Percentiles rank a stretch among this genome's conserved stretches.
These are phyloP conservation scores for Penicillium sp. DNA, from an alignment of 2,329 filamentous ascomycete species.

Conservation along the genomic window DNA sequence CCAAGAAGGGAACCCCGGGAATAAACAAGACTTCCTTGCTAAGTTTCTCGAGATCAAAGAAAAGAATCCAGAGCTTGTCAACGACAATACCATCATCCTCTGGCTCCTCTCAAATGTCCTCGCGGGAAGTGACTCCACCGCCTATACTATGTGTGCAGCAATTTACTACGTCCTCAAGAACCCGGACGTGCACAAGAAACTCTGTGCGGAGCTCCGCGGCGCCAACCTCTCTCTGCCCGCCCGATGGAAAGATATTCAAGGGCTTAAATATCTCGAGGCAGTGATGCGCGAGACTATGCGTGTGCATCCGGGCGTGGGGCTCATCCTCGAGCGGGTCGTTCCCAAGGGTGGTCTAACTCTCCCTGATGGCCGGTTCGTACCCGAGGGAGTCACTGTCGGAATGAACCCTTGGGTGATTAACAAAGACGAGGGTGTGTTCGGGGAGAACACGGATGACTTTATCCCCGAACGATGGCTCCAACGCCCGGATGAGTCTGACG, in stretches of 20 bases:
- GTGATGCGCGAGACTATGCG: constrained; percentile 57
- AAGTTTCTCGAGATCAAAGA: constrained; percentile 21
- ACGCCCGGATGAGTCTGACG: constrained; percentile 13
- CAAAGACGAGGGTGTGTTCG: constrained; percentile 68
- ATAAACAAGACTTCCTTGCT: constrained; percentile 12
- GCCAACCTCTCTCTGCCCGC: constrained; percentile 22
- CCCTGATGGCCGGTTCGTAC: constrained; percentile 28
- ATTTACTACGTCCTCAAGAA: constrained; percentile 39
- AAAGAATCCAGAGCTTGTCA: constrained; percentile 17
- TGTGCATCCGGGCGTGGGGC: constrained; percentile 52
- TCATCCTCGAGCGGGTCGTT: constrained; percentile 47
- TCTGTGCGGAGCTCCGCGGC: constrained; percentile 31
- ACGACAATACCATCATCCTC: constrained; percentile 17
- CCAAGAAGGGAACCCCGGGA: constrained; percentile 1
- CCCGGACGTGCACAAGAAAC: constrained; percentile 26
- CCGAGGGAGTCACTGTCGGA: constrained; percentile 43
- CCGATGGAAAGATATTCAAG: constrained; percentile 26
- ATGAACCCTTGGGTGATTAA: constrained; percentile 77
- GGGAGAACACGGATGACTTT: constrained; percentile 36
- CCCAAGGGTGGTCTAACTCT: constrained; percentile 16
- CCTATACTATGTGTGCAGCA: constrained; percentile 36
- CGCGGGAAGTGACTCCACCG: constrained; percentile 42
- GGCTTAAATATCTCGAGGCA: constrained; percentile 52
- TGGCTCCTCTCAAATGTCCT: constrained; percentile 31
- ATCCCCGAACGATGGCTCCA: constrained; percentile 38